Percentiles rank a stretch among this genome's conserved stretches.
Conservation (phyloP, 2,329 filamentous ascomycete genomes). For the Penicillium sp. region DNA sequence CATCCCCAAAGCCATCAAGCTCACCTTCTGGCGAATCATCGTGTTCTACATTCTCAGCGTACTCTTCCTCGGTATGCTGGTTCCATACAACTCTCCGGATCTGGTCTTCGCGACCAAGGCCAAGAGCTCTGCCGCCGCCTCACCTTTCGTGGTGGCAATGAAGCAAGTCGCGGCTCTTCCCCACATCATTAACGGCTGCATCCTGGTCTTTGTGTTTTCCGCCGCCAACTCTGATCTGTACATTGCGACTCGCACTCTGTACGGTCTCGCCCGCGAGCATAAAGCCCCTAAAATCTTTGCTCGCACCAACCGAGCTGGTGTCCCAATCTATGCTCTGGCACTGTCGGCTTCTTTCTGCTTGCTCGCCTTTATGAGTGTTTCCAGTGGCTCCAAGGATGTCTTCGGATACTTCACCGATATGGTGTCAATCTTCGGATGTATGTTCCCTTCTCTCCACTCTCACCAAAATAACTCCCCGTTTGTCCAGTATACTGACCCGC, state of each 20-base stretch:
- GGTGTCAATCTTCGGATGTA: constrained; percentile 59
- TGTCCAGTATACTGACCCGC: background rate
- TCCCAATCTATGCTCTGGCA: constrained; percentile 64
- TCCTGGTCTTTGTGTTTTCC: constrained; percentile 72
- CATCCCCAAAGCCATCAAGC: constrained; percentile 71
- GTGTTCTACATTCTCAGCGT: constrained; percentile 72
- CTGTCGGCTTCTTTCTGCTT: constrained; percentile 61
- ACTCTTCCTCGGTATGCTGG: constrained; percentile 66
- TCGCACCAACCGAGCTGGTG: constrained; percentile 65
- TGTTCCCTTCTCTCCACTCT: background rate
- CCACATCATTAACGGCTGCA: constrained; percentile 68
- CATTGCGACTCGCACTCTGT: constrained; percentile 70
- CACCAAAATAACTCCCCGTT: background rate
- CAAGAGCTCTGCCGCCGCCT: constrained; percentile 53
- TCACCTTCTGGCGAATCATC: constrained; percentile 71
- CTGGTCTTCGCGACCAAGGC: constrained; percentile 46
- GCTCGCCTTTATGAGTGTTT: constrained; percentile 65
- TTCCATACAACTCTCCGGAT: constrained; percentile 61
- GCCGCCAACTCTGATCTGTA: constrained; percentile 74
- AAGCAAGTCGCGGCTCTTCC: constrained; percentile 57
- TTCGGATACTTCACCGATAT: constrained; percentile 65
- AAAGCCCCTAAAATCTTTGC: constrained; percentile 69
- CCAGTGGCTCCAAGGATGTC: constrained; percentile 54
- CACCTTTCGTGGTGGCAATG: constrained; percentile 73
- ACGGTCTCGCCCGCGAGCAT: constrained; percentile 67